phyloP scores from a whole-genome alignment of 2,329 filamentous ascomycete species.

The Metarhizium rileyi region DNA sequence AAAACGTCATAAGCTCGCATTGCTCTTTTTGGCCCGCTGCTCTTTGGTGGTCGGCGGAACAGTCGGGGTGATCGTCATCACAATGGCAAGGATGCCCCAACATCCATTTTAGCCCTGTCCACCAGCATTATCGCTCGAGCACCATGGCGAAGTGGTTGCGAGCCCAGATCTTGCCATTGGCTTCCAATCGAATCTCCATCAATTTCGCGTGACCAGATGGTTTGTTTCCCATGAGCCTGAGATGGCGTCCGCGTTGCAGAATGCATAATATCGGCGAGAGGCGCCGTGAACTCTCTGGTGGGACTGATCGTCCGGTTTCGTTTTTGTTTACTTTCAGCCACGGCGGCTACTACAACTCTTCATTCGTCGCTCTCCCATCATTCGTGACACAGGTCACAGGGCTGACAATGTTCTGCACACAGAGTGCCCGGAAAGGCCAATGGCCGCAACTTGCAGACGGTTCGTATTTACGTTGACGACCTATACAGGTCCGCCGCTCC shows the following conservation, averaged over 20 bases:
- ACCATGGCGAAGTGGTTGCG: background rate
- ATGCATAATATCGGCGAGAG: no score
- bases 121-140: background rate
- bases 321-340: background rate
- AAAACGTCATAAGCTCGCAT: constrained; percentile 2
- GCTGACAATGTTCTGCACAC: background rate
- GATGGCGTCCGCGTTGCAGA: no score
- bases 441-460: no score
- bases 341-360: background rate
- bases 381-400: background rate
- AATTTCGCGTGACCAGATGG: background rate
- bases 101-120: background rate
- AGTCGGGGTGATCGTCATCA: constrained; percentile 8
- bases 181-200: background rate
- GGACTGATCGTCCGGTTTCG: background rate
- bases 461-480: no score
- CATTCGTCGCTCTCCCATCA: background rate
- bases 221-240: constrained; percentile 3
- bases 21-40: background rate
- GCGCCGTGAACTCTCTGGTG: no score
- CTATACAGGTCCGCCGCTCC: no score
- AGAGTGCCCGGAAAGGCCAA: background rate
- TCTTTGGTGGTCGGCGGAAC: constrained; percentile 3
- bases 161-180: background rate
- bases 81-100: constrained; percentile 1